Evolutionary conservation across 176 grass and related monocot genomes (phyloP), one percentile per base, ranked within the genome.

Genomic region (Musa beccarii): DNA sequence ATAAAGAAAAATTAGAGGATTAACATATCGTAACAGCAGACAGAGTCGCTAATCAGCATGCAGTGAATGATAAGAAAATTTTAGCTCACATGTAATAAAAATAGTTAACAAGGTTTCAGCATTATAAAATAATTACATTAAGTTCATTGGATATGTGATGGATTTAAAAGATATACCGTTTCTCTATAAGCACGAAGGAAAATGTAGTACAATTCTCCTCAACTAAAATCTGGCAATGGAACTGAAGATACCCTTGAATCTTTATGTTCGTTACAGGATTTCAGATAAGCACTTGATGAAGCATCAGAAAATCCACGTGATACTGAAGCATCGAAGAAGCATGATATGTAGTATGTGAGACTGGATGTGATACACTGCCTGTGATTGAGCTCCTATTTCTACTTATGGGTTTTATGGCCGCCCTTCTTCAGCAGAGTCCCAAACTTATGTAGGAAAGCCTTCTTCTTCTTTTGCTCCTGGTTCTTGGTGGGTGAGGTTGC

Each of bases 391-490:
- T 69, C 14, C 24, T 16, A 52, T 70, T 43, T 15, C 43, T 51
- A 70, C 17, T 70, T 70, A 11, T 29, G 65, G 65, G 19, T 20
- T 70, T 70, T 70, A 11, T 70, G 68, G 43, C 43, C 52, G 50
- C 68, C 68, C 53, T 28, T 74, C 72, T 74, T 74, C 72, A 74
- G 72, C 52, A 57, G 53, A 17, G 16, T 54, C 53, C 72, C 72
- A 16, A 74, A 56, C 12, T 74, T 74, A 21, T 57, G 72, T 17
- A 74, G 22, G 7, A 74, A 56, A 17, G 23, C 10, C 9, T 56
- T 74, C 51, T 72, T 72, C 25, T 74, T 74, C 72, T 74, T 74
- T 14, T 17, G 20, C 1, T 56, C 22, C 11, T 23, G 71, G 13
- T 54, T 73, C 21, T 29, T 74, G 52, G 52, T 17, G 72, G 53